Evolutionary conservation across 176 grass and related monocot genomes (phyloP).

Genomic region (Hyparrhenia diplandra): DNA sequence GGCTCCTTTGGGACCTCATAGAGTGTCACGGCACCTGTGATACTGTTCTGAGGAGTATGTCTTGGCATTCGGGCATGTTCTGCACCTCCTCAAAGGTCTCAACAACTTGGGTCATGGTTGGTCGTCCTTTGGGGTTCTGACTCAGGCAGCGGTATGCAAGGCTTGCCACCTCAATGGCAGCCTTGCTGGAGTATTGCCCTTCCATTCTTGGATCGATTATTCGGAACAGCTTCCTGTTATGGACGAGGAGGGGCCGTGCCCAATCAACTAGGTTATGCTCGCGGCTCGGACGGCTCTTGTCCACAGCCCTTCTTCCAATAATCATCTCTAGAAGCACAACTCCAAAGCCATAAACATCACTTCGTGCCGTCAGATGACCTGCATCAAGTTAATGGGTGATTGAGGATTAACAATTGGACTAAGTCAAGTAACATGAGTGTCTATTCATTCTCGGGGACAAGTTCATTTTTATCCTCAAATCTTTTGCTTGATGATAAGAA

Average conservation of each 20-base stretch:
- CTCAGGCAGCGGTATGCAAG: slow-evolving; percentile 82
- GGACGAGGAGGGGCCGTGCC: slow-evolving; percentile 84
- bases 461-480: background rate
- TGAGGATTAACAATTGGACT: slow-evolving; percentile 23
- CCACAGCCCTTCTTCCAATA: slow-evolving; percentile 81
- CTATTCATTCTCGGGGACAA: slow-evolving; percentile 1
- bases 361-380: slow-evolving; percentile 91
- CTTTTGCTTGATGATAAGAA: background rate
- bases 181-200: slow-evolving; percentile 75
- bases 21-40: slow-evolving; percentile 62
- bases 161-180: slow-evolving; percentile 58
- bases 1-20: slow-evolving; percentile 71
- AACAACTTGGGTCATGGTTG: slow-evolving; percentile 68
- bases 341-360: slow-evolving; percentile 94
- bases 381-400: slow-evolving; percentile 10
- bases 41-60: slow-evolving; percentile 48
- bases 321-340: slow-evolving; percentile 93
- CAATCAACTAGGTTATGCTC: slow-evolving; percentile 93
- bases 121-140: slow-evolving; percentile 85
- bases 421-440: background rate
- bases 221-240: slow-evolving; percentile 72
- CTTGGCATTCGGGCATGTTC: slow-evolving; percentile 67
- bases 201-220: slow-evolving; percentile 94
- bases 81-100: slow-evolving; percentile 59
- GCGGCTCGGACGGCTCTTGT: slow-evolving; percentile 69